These are phyloP conservation scores for Colletotrichum plurivorum DNA, from an alignment of 2,329 filamentous ascomycete species.

Conservation along the genomic window DNA sequence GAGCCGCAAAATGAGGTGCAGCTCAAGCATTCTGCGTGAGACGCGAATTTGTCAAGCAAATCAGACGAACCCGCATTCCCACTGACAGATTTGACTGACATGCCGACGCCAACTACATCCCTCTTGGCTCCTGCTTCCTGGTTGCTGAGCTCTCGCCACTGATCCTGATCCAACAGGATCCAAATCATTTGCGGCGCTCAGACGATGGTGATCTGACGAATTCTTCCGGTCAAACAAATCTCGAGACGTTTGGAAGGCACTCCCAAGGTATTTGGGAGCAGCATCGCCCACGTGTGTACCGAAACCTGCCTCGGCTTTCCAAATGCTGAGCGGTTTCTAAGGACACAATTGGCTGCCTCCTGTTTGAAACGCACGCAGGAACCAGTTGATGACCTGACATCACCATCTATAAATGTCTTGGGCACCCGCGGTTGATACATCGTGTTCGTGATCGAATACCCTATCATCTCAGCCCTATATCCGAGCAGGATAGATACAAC, in stretches of 20 bases:
- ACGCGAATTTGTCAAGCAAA: conserved; percentile 29
- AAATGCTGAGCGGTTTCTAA: background rate
- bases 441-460: background rate
- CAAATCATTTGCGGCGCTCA: conserved; percentile 9
- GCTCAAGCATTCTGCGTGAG: conserved; percentile 3
- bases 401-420: conserved; percentile 25
- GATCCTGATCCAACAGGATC: background rate
- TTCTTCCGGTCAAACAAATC: conserved; percentile 34
- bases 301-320: conserved; percentile 16
- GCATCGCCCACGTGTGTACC: background rate
- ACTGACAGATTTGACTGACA: conserved; percentile 5
- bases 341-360: background rate
- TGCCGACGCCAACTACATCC: background rate
- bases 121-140: background rate
- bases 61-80: conserved; percentile 24
- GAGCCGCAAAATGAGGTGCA: conserved; percentile 1
- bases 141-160: conserved; percentile 2
- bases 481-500: too few relatives aligned
- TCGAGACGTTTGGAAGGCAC: conserved; percentile 33
- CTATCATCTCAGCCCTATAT: too few relatives aligned
- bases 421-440: background rate
- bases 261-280: conserved; percentile 4
- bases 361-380: conserved; percentile 1
- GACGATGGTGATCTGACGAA: background rate
- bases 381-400: background rate